phyloP scores from a whole-genome alignment of 106 monocot species.

The Ottelia alismoides region DNA sequence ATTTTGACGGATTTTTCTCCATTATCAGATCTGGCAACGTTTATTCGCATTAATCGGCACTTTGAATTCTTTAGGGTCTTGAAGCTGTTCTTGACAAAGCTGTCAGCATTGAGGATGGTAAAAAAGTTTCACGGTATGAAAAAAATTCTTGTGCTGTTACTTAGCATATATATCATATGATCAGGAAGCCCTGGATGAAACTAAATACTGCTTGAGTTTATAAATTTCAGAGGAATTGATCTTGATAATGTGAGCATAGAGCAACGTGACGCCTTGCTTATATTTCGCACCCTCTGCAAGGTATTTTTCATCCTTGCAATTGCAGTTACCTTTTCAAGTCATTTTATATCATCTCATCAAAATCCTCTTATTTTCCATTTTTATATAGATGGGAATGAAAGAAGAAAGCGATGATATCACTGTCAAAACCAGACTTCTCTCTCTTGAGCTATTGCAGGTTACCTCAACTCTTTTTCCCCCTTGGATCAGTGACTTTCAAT shows the following conservation, averaged over 20 bases:
- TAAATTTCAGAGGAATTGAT: slow-evolving; percentile 67
- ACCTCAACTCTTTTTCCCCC: no score
- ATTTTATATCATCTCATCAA: no score
- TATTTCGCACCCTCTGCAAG: slow-evolving; percentile 99
- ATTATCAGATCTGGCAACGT: no score
- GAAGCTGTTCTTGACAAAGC: slow-evolving; percentile 98
- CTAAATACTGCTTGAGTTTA: not conserved
- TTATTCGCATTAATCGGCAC: no score
- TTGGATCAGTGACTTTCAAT: no score
- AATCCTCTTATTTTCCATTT: not conserved
- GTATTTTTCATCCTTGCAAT: no score
- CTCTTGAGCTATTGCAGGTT: slow-evolving; percentile 97
- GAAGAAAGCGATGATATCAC: slow-evolving; percentile 92
- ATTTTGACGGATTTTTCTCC: no score
- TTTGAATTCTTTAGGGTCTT: slow-evolving; percentile 71
- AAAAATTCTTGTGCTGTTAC: no score
- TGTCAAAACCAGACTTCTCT: slow-evolving; percentile 79
- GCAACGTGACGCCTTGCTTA: slow-evolving; percentile 80
- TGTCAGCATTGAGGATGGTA: slow-evolving; percentile 70
- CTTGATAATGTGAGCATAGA: slow-evolving; percentile 81
- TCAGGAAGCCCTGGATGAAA: not conserved
- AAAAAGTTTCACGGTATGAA: slow-evolving; percentile 67
- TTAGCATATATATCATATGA: no score
- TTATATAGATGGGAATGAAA: slow-evolving; percentile 90
- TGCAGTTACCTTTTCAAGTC: no score